These are phyloP conservation scores for Trichoderma gamsii DNA, from an alignment of 495 filamentous ascomycete genomes.

Conservation along the genomic window DNA sequence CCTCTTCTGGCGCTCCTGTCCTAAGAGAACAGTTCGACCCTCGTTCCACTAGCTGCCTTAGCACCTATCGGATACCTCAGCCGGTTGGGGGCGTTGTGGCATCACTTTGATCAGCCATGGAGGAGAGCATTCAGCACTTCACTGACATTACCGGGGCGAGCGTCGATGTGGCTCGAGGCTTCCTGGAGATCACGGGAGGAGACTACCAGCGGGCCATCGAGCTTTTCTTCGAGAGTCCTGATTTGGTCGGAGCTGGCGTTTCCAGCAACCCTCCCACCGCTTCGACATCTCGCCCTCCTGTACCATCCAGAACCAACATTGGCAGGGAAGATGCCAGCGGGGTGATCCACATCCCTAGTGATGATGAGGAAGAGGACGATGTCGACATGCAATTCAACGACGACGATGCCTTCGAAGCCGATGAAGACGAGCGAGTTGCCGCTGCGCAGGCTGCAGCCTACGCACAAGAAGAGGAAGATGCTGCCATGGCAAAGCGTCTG, in stretches of 20 bases:
- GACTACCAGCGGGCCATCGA: constrained; percentile 79
- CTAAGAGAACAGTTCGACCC: neutral
- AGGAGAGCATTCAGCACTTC: constrained; percentile 56
- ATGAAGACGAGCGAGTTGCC: constrained; percentile 38
- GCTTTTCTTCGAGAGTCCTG: constrained; percentile 82
- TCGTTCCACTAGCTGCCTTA: neutral
- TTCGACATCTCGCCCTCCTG: constrained; percentile 20
- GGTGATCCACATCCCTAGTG: constrained; percentile 66
- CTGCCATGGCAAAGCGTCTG: constrained; percentile 81
- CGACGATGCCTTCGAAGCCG: constrained; percentile 49
- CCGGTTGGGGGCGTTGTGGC: neutral
- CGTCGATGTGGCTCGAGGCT: constrained; percentile 63
- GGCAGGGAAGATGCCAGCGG: constrained; percentile 51
- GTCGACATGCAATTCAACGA: constrained; percentile 35
- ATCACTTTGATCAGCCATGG: constrained; percentile 51
- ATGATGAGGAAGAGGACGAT: constrained; percentile 58
- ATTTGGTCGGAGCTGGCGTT: constrained; percentile 33
- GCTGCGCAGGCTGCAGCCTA: constrained; percentile 30
- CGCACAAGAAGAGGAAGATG: constrained; percentile 72
- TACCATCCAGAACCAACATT: constrained; percentile 23
- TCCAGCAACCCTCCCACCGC: constrained; percentile 26
- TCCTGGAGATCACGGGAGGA: constrained; percentile 74
- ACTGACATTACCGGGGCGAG: constrained; percentile 58
- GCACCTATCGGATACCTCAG: neutral
- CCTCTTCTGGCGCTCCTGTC: neutral